Evolutionary conservation across 768 basidiomycete species (phyloP).

Genomic region (Termitomyces titanicus): DNA sequence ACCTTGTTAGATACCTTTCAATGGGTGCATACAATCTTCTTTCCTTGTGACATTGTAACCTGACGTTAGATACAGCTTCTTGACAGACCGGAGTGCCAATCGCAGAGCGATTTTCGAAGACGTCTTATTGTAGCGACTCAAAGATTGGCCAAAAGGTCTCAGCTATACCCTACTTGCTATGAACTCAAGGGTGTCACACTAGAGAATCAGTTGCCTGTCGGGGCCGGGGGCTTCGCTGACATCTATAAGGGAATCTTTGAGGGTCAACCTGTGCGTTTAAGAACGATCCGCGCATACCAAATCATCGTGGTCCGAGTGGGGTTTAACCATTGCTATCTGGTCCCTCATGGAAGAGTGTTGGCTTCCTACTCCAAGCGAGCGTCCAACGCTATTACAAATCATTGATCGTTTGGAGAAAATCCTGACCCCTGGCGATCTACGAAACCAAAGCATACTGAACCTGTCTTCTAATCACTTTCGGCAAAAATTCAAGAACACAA

Average conservation of each 20-base stretch:
- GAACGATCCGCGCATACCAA: conserved; percentile 6
- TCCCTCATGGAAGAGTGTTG: conserved; percentile 21
- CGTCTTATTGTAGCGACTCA: conserved; percentile 9
- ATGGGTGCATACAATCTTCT: not conserved
- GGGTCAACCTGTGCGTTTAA: conserved; percentile 1
- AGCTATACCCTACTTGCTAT: conserved; percentile 5
- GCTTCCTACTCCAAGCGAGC: conserved; percentile 12
- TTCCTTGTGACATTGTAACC: not conserved
- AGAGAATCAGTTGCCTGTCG: not conserved
- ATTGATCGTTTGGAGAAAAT: not conserved
- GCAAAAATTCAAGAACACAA: not conserved
- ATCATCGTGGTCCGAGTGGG: conserved; percentile 6
- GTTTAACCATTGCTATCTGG: conserved; percentile 18
- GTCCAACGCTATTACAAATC: conserved; percentile 10
- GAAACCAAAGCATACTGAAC: not conserved
- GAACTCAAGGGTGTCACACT: conserved; percentile 1
- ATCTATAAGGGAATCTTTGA: conserved; percentile 1
- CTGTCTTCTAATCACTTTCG: not conserved
- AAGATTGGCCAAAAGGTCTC: conserved; percentile 2
- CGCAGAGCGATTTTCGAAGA: not conserved
- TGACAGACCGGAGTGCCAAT: not conserved
- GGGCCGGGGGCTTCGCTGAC: conserved; percentile 9
- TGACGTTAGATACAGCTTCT: not conserved
- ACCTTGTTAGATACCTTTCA: not conserved
- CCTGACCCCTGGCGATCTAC: not conserved